A percentile compares a stretch with the other conserved stretches of the same genome.
phyloP scores from a whole-genome alignment of 768 basidiomycete species.

The Amanita rimosa region DNA sequence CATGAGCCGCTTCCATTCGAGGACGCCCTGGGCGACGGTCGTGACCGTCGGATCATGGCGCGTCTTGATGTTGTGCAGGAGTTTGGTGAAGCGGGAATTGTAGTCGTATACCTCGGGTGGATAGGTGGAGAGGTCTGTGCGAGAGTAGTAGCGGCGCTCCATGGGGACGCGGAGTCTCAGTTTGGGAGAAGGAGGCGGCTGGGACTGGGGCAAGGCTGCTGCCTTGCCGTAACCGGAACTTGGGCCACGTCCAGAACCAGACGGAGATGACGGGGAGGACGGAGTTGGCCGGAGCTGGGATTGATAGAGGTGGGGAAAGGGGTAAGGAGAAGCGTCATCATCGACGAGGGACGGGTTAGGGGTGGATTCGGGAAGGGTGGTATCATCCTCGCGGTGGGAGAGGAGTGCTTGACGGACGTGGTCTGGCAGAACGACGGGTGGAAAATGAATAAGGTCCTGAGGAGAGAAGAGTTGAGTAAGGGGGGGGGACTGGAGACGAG shows the following conservation, averaged over 20 bases:
- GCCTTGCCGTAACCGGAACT: background rate
- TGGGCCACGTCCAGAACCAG: background rate
- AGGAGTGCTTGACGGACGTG: conserved; percentile 60
- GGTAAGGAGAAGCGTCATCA: conserved; percentile 9
- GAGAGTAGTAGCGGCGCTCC: conserved; percentile 87
- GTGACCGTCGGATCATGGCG: conserved; percentile 97
- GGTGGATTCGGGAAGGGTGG: conserved; percentile 54
- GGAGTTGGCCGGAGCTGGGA: conserved; percentile 5
- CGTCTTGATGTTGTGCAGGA: conserved; percentile 81
- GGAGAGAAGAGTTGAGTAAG: background rate
- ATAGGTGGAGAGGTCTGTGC: conserved; percentile 54
- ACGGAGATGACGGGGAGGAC: conserved; percentile 5
- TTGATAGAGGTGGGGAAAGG: conserved; percentile 9
- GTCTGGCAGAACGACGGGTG: conserved; percentile 57
- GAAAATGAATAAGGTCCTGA: conserved; percentile 86
- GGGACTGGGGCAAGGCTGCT: background rate
- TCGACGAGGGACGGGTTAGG: conserved; percentile 65
- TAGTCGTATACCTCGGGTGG: conserved; percentile 93
- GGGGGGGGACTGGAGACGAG: background rate
- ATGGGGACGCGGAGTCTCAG: conserved; percentile 71
- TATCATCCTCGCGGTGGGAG: conserved; percentile 32
- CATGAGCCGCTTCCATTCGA: conserved; percentile 86
- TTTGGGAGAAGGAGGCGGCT: conserved; percentile 13
- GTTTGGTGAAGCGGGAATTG: conserved; percentile 83
- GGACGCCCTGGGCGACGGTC: conserved; percentile 89